These are phyloP conservation scores for Candida coquimbonensis DNA, from an alignment of 805 yeast genomes.

Conservation along the genomic window DNA sequence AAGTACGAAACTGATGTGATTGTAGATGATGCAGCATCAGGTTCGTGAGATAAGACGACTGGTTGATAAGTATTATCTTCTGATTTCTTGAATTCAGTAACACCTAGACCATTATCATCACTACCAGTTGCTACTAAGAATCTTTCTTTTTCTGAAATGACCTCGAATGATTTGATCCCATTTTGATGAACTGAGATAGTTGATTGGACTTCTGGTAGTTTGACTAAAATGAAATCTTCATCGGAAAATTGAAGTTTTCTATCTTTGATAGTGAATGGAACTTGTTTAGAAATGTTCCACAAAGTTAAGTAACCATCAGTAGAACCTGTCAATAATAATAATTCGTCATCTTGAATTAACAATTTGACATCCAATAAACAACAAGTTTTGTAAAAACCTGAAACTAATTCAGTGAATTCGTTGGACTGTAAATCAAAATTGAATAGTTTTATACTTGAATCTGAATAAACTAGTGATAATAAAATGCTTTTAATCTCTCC, in stretches of 20 bases:
- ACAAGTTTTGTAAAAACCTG: constrained; percentile 59
- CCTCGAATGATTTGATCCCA: constrained; percentile 62
- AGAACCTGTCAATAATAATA: constrained; percentile 50
- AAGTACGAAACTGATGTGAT: constrained; percentile 55
- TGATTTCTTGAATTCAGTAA: constrained; percentile 30
- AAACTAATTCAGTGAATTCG: constrained; percentile 36
- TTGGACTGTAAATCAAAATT: constrained; percentile 33
- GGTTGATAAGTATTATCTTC: constrained; percentile 19
- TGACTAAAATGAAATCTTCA: not conserved
- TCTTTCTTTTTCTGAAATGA: constrained; percentile 15
- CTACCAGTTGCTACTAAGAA: constrained; percentile 68
- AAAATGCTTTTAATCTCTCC: constrained; percentile 36
- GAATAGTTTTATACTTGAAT: constrained; percentile 70
- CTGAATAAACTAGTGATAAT: constrained; percentile 73
- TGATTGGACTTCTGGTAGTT: constrained; percentile 26
- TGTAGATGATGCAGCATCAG: constrained; percentile 78
- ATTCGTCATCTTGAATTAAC: constrained; percentile 22
- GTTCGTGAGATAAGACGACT: constrained; percentile 28
- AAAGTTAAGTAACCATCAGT: constrained; percentile 77
- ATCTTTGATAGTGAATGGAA: constrained; percentile 17
- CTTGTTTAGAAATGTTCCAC: constrained; percentile 42
- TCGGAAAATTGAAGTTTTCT: constrained; percentile 2
- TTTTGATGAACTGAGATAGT: constrained; percentile 71
- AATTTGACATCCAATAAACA: constrained; percentile 66
- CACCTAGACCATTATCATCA: constrained; percentile 74